A percentile compares a stretch with the other conserved stretches of the same genome.
These are phyloP conservation scores for Pistacia atlantica DNA, from an alignment of 345 rosid species.

Conservation along the genomic window DNA sequence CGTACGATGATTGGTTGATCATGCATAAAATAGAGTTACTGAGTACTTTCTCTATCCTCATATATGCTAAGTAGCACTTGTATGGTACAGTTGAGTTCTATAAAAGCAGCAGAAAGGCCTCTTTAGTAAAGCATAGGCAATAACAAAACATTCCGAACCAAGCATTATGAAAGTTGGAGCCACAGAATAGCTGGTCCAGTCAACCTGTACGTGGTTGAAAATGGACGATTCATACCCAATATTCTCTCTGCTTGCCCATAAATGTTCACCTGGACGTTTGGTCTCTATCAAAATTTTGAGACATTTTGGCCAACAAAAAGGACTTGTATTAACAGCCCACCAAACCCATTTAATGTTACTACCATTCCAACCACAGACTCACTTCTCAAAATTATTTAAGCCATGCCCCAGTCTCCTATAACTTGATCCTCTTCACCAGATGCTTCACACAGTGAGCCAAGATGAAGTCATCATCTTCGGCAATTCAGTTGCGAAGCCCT, in stretches of 20 bases:
- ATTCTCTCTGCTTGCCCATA: conserved; percentile 11
- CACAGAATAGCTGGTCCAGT: conserved; percentile 13
- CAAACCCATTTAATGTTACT: conserved; percentile 14
- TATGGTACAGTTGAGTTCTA: not conserved
- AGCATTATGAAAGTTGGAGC: not conserved
- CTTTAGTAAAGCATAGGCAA: not conserved
- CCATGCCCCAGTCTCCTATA: conserved; percentile 26
- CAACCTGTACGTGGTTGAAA: conserved; percentile 23
- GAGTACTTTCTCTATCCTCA: too few species aligned
- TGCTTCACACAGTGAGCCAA: not conserved
- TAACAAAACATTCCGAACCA: not conserved
- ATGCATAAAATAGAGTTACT: too few species aligned
- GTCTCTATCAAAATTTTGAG: conserved; percentile 13
- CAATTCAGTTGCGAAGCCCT: conserved; percentile 30
- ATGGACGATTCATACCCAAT: conserved; percentile 22
- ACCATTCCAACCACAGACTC: conserved; percentile 56
- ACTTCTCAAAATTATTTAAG: conserved; percentile 45
- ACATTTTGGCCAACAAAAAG: not conserved
- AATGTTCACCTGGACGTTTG: conserved; percentile 2
- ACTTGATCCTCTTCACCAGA: not conserved
- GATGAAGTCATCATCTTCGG: conserved; percentile 35
- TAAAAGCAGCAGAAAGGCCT: not conserved
- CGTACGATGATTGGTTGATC: too few species aligned
- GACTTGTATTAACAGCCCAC: conserved; percentile 17
- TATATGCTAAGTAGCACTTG: not conserved